Evolutionary conservation across 495 filamentous ascomycete species (phyloP).

Genomic region (Penicillium angulare): DNA sequence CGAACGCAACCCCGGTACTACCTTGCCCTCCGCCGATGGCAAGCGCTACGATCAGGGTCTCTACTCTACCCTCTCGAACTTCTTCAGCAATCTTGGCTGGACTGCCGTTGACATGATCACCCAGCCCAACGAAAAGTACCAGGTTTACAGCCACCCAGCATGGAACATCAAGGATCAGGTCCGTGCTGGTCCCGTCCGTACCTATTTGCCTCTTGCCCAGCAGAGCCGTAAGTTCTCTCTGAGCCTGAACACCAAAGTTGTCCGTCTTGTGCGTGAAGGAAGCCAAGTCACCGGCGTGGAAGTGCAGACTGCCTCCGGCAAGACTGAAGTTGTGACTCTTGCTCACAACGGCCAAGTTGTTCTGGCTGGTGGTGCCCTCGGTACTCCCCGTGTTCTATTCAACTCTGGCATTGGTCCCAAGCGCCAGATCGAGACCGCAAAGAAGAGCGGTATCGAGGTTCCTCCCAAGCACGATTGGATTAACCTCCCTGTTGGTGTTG

Average conservation of each 20-base stretch:
- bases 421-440: constrained; percentile 59
- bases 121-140: constrained; percentile 62
- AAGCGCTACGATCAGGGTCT: constrained; percentile 66
- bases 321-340: constrained; percentile 57
- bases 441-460: constrained; percentile 49
- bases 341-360: constrained; percentile 64
- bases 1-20: constrained; percentile 66
- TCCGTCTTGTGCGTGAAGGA: constrained; percentile 61
- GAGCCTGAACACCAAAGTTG: constrained; percentile 62
- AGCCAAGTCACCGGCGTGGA: constrained; percentile 66
- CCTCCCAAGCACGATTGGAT: constrained; percentile 63
- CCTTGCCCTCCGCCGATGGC: constrained; percentile 64
- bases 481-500: constrained; percentile 70
- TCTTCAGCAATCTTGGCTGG: constrained; percentile 60
- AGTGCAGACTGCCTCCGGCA: constrained; percentile 58
- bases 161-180: constrained; percentile 68
- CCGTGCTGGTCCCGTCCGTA: constrained; percentile 69
- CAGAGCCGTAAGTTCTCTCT: constrained; percentile 64
- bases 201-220: constrained; percentile 66
- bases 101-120: constrained; percentile 58
- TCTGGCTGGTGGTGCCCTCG: constrained; percentile 67
- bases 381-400: constrained; percentile 70
- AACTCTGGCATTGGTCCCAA: constrained; percentile 63
- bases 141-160: constrained; percentile 61
- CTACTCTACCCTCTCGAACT: constrained; percentile 57